Percentiles rank a stretch among this genome's conserved stretches.
Evolutionary conservation across 306 rosid genomes (phyloP).

Genomic region (Adenanthera pavonina): DNA sequence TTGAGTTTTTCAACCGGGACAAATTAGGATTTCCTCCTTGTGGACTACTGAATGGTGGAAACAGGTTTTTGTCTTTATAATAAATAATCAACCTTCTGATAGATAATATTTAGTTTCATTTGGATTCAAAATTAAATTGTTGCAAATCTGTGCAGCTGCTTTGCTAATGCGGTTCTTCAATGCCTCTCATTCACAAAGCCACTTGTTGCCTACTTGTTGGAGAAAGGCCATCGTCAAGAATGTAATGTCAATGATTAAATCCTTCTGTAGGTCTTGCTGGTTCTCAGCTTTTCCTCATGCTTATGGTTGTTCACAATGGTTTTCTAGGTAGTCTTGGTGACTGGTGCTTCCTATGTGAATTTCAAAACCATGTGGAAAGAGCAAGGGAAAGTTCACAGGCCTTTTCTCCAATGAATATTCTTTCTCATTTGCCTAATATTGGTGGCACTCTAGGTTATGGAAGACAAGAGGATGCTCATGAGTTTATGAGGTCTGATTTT

Average conservation of each 20-base stretch:
- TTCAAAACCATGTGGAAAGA: slow-evolving; percentile 78
- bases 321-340: slow-evolving; percentile 76
- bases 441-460: slow-evolving; percentile 95
- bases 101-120: background rate
- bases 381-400: slow-evolving; percentile 63
- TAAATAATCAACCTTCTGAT: slow-evolving; percentile 19
- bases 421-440: slow-evolving; percentile 83
- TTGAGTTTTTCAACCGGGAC: slow-evolving; percentile 76
- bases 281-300: slow-evolving; percentile 33
- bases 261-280: slow-evolving; percentile 11
- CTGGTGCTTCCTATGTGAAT: slow-evolving; percentile 98
- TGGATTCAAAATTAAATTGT: slow-evolving; percentile 12
- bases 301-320: slow-evolving; percentile 30
- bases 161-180: slow-evolving; percentile 97
- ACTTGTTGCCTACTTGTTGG: slow-evolving; percentile 86
- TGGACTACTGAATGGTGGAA: slow-evolving; percentile 91
- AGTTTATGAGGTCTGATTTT: slow-evolving; percentile 86
- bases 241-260: slow-evolving; percentile 56
- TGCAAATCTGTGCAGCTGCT: slow-evolving; percentile 71
- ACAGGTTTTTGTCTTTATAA: slow-evolving; percentile 67
- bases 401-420: slow-evolving; percentile 91
- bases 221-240: slow-evolving; percentile 83
- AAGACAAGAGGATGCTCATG: slow-evolving; percentile 99
- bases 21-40: slow-evolving; percentile 78
- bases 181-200: slow-evolving; percentile 94